Conservation (phyloP, 495 filamentous ascomycete genomes). For the Staphylotrichum longicolle region DNA sequence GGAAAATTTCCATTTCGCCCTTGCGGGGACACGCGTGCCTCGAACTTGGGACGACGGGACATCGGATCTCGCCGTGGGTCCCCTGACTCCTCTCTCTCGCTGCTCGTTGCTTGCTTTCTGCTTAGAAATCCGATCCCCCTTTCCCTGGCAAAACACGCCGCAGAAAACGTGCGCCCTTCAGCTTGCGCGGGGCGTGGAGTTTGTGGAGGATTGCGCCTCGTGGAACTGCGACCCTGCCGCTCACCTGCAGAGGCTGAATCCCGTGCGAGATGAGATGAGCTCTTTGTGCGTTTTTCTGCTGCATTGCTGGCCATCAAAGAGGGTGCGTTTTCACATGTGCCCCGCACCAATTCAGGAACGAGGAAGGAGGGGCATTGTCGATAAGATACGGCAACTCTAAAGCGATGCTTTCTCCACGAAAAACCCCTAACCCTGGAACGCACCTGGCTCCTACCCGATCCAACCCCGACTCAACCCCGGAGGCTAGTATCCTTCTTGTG, state of each 20-base stretch:
- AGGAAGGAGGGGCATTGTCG: not conserved
- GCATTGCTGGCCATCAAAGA: not conserved
- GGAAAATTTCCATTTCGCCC: constrained; percentile 17
- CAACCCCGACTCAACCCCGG: no score
- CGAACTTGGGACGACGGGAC: constrained; percentile 1
- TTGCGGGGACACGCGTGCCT: constrained; percentile 1
- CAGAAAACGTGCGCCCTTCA: constrained; percentile 18
- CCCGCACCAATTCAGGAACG: constrained; percentile 6
- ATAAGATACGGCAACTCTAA: not conserved
- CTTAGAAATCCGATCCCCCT: constrained; percentile 14
- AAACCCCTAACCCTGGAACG: constrained; percentile 1
- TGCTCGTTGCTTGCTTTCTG: not conserved
- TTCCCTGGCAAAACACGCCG: not conserved
- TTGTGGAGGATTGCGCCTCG: not conserved
- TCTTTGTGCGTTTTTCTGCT: not conserved
- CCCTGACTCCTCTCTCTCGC: not conserved
- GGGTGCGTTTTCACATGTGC: constrained; percentile 2
- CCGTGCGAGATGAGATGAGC: not conserved
- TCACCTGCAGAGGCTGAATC: constrained; percentile 2
- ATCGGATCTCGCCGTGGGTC: not conserved
- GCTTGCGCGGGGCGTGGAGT: not conserved
- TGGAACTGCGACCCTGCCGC: not conserved
- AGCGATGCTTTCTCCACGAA: not conserved
- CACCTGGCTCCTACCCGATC: no score
- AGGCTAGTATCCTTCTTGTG: no score